Evolutionary conservation across 371 early-diverging fungal species (phyloP), one percentile per base, ranked within the genome.

Genomic region (Mortierella sp.): DNA sequence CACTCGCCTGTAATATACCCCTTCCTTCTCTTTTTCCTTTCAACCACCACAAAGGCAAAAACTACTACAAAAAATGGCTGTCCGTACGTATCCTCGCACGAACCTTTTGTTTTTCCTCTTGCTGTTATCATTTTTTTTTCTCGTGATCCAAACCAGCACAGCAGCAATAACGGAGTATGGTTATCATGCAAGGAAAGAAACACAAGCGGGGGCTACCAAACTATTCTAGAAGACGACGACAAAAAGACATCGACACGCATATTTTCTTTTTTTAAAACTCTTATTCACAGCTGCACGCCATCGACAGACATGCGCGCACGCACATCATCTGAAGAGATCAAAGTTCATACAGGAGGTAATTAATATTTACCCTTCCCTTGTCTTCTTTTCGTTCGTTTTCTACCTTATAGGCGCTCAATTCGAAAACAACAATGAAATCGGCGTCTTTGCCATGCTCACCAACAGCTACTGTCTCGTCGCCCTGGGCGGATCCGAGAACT

Each of bases 381-480:
- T 13, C 2, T 13, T 54, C 38, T 9, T n/a, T 65, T 21, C 48
- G 1, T 50, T 6, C 50, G 65, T 16, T 38, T 38, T 63, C 38
- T 31, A 38, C 42, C 42, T 63, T 76, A 26, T 76, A 94, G 94
- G 95, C 86, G 95, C 96, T 42, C 98, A 98, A 93, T 99, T 99
- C 90, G 99, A 99, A 93, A 99, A 99, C 92, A 97, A 94, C 91
- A 97, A 97, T 90, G 99, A 99, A 86, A 96, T 99, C 86, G 99
- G 99, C 75, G 98, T 99, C 63, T 99, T 99, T 86, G 93, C 99
- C 80, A 93, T 95, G 84, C 94, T 99, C 74, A 99, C 99, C 84
- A 99, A 99, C 92, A 95, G 97, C 47, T 99, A 99, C 91, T 97
- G 98, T 88, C 92, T 99, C 77, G 98, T 99, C 60, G 99, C 99